phyloP scores from a whole-genome alignment of 2,329 filamentous ascomycete species.

The Fusarium brachygibbosum region DNA sequence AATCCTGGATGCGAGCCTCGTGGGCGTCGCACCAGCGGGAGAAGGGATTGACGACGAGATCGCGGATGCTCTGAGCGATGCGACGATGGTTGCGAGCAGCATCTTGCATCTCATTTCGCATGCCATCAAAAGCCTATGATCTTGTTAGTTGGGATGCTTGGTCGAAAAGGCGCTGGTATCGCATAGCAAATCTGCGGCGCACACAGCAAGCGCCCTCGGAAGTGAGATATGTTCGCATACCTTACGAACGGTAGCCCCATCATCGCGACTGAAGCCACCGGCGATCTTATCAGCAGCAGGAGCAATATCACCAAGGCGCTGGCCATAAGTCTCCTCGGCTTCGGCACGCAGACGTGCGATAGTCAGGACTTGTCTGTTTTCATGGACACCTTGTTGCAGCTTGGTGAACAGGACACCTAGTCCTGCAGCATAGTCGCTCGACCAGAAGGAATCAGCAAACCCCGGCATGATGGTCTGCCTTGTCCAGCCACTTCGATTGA shows the following conservation, averaged over 20 bases:
- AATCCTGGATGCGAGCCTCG: slow-evolving; percentile 89
- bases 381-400: slow-evolving; percentile 93
- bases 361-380: slow-evolving; percentile 94
- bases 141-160: slow-evolving; percentile 37
- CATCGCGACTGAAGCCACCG: slow-evolving; percentile 89
- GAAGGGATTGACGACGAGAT: slow-evolving; percentile 95
- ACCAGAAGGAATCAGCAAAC: slow-evolving; percentile 98
- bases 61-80: slow-evolving; percentile 95
- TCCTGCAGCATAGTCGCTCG: slow-evolving; percentile 93
- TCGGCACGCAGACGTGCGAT: slow-evolving; percentile 95
- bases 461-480: slow-evolving; percentile 75
- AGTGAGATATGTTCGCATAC: slow-evolving; percentile 60
- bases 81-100: slow-evolving; percentile 91
- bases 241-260: slow-evolving; percentile 96
- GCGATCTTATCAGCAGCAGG: slow-evolving; percentile 83
- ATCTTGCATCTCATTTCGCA: slow-evolving; percentile 92
- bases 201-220: neutral
- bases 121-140: slow-evolving; percentile 88
- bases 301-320: slow-evolving; percentile 83
- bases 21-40: slow-evolving; percentile 96
- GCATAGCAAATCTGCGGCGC: slow-evolving; percentile 18
- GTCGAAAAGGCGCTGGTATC: slow-evolving; percentile 3
- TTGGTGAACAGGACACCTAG: slow-evolving; percentile 96
- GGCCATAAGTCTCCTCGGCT: slow-evolving; percentile 90
- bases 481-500: slow-evolving; percentile 45